phyloP scores from a whole-genome alignment of 2,329 filamentous ascomycete genomes.

The Colletotrichum sublineola region DNA sequence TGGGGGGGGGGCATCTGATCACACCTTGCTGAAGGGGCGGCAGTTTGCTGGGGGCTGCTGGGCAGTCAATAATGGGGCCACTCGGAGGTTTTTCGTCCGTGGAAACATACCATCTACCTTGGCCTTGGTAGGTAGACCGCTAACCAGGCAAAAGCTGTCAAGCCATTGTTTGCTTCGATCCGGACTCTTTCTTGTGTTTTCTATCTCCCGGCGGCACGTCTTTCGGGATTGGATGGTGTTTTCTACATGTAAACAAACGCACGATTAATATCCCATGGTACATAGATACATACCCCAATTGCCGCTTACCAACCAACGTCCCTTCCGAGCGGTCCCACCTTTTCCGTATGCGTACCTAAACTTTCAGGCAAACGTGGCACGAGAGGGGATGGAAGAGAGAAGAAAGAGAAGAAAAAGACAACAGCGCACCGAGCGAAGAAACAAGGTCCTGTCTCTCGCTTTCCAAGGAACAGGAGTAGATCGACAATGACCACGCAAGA shows the following conservation, averaged over 20 bases:
- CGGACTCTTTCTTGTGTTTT: not conserved
- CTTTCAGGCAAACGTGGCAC: slow-evolving; percentile 5
- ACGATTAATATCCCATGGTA: too few species aligned
- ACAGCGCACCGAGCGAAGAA: slow-evolving; percentile 12
- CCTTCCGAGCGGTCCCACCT: not conserved
- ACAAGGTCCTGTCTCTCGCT: not conserved
- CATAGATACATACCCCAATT: not conserved
- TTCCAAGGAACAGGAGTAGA: slow-evolving; percentile 21
- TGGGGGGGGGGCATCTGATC: not conserved
- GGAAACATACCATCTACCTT: slow-evolving; percentile 8
- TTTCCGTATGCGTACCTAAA: not conserved
- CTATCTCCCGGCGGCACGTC: not conserved
- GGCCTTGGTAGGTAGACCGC: not conserved
- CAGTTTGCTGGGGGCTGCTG: slow-evolving; percentile 6
- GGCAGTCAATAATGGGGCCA: not conserved
- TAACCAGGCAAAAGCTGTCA: not conserved
- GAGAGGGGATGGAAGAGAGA: not conserved
- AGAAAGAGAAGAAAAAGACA: slow-evolving; percentile 2
- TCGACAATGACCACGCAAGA: slow-evolving; percentile 30
- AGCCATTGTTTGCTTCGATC: not conserved
- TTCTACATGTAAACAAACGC: not conserved
- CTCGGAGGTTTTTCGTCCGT: slow-evolving; percentile 29
- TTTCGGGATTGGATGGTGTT: not conserved
- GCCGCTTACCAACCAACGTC: not conserved
- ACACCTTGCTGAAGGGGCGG: slow-evolving; percentile 7